These are phyloP conservation scores for Citrullus colocynthis DNA, from an alignment of 306 rosid species.

Conservation along the genomic window DNA sequence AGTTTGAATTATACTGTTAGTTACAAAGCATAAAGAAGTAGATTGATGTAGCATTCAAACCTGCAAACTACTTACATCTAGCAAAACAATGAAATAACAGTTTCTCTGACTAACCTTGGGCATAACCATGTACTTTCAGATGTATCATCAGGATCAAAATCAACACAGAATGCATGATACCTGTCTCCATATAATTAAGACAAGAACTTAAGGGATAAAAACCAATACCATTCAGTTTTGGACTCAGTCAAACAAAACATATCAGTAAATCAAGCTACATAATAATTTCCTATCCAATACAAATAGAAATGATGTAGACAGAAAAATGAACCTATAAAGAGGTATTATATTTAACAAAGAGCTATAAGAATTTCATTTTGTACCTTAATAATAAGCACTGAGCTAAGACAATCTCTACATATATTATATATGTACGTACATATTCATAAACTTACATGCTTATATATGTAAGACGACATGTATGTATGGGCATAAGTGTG, in stretches of 20 bases:
- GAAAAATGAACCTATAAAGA: not conserved
- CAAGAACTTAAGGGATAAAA: conserved; percentile 8
- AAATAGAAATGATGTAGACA: not conserved
- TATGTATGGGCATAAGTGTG: not conserved
- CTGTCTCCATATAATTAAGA: conserved; percentile 32
- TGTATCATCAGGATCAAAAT: conserved; percentile 74
- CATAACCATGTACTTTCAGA: conserved; percentile 87
- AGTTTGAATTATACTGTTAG: not conserved
- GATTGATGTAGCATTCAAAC: not conserved
- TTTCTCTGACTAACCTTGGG: conserved; percentile 56
- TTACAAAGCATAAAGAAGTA: not conserved
- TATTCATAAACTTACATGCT: not conserved
- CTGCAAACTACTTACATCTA: not conserved
- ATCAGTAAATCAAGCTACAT: not conserved
- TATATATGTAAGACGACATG: not conserved
- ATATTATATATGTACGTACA: not conserved
- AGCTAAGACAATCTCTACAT: not conserved
- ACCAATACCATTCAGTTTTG: not conserved
- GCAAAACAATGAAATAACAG: not conserved
- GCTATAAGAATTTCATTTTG: not conserved
- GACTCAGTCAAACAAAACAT: not conserved
- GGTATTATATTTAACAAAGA: not conserved
- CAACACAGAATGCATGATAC: conserved; percentile 99
- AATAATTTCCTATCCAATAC: not conserved
- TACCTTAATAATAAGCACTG: not conserved